Base-by-base conservation (phyloP, 2,329 filamentous ascomycete genomes). In the Ciborinia camelliae region DNA sequence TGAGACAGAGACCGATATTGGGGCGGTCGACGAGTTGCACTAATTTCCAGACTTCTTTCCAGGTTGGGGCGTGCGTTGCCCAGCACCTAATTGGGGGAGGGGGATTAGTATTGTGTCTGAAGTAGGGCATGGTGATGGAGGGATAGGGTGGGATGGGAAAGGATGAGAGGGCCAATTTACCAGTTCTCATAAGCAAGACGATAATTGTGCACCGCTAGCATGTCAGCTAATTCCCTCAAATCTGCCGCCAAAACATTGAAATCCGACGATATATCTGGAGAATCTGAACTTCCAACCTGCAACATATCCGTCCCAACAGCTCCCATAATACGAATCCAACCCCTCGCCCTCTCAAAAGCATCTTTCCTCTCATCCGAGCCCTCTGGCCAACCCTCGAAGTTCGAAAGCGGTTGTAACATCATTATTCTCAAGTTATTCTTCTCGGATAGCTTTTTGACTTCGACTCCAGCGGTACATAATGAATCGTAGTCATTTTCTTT, bases 161-260 rank as follows among this genome's bases (percentile, higher is more conserved):
- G 20, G 15, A n/a, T 10, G 28, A 20, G 3, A 18, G 9, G 45
- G 2, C 8, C 9, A 15, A 57, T 5, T 45, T 47, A 63, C 62
- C 89, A 92, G 73, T 92, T 92, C 76, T 93, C 90, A 70, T 92
- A 93, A 0, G 89, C 89, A 23, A 93, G 77, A 8, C 83, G 81
- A 73, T 86, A 84, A 0, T 81, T 80, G 54, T 84, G 81, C 28
- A 79, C 73, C 0, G 82, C 82, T 1, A 90, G 79, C 60, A 89
- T 76, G 63, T 90, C 86, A 2, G 85, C 86, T 8, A 93, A 78
- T n/a, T 64, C 86, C 81, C 1, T 81, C 80, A 0, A 93, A 79
- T 69, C 92, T 89, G 0, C 75, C 72, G 0, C 88, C 83, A 26
- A 90, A 7, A 80, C 76, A 7, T 82, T 79, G 18, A 63, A 57